Conservation (phyloP, 371 early-diverging fungal genomes). For the Amoeboaphelidium protococcarum region DNA sequence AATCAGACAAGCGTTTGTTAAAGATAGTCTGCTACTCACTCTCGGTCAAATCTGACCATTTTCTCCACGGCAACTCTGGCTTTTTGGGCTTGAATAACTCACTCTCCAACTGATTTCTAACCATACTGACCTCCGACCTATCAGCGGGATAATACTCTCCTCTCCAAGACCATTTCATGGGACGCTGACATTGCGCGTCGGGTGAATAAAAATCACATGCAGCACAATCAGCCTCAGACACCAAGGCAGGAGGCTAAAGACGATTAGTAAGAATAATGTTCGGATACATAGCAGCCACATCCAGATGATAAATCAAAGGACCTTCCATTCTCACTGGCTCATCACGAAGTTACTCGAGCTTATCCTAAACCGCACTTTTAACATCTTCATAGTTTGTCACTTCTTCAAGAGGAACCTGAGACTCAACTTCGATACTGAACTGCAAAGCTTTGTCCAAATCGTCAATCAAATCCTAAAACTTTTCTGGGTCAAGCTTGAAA, state of each 20-base stretch:
- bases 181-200: slow-evolving; percentile 70
- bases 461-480: slow-evolving; percentile 50
- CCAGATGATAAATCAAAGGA: slow-evolving; percentile 95
- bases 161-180: slow-evolving; percentile 93
- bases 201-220: slow-evolving; percentile 79
- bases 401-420: slow-evolving; percentile 30
- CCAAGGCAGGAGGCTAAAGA: slow-evolving; percentile 92
- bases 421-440: slow-evolving; percentile 65
- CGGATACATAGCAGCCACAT: slow-evolving; percentile 99
- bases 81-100: slow-evolving; percentile 33
- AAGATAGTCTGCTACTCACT: slow-evolving; percentile 40
- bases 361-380: slow-evolving; percentile 16
- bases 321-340: slow-evolving; percentile 37
- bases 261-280: slow-evolving; percentile 98
- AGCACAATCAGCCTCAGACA: slow-evolving; percentile 71
- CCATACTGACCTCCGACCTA: slow-evolving; percentile 70
- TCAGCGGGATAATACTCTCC: slow-evolving; percentile 88
- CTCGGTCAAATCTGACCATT: slow-evolving; percentile 36
- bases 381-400: slow-evolving; percentile 47
- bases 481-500: slow-evolving; percentile 48
- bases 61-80: slow-evolving; percentile 21
- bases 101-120: slow-evolving; percentile 49
- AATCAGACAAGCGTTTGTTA: slow-evolving; percentile 57
- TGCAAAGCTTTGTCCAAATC: slow-evolving; percentile 71
- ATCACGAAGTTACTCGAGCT: slow-evolving; percentile 36